Evolutionary conservation across 345 rosid genomes (phyloP).

Genomic region (Melastoma malabathricum): DNA sequence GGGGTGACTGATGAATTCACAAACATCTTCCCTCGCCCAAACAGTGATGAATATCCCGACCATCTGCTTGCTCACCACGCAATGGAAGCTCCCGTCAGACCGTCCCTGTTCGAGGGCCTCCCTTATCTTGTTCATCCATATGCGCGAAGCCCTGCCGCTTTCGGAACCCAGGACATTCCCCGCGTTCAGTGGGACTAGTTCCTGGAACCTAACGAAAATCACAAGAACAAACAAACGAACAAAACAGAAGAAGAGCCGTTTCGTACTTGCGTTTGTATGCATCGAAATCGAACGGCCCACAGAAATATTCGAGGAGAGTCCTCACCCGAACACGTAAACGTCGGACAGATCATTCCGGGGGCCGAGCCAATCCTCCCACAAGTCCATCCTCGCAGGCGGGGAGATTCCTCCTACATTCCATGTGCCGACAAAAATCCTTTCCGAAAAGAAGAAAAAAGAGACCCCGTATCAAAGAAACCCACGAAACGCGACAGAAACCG

Average conservation of each 20-base stretch:
- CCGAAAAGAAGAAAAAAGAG: background rate
- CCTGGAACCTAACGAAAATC: conserved; percentile 23
- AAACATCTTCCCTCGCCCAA: conserved; percentile 10
- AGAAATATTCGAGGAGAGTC: background rate
- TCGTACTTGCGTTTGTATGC: background rate
- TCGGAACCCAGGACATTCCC: conserved; percentile 21
- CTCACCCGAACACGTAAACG: conserved; percentile 28
- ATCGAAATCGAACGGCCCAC: background rate
- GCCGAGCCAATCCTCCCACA: conserved; percentile 17
- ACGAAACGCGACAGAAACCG: background rate
- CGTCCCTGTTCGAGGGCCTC: conserved; percentile 11
- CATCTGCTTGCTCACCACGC: conserved; percentile 16
- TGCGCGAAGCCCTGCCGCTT: conserved; percentile 9
- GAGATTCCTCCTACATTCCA: conserved; percentile 30
- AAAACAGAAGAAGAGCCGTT: too few species aligned
- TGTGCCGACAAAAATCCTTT: conserved; percentile 26
- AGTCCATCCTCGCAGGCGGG: conserved; percentile 15
- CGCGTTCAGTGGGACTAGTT: conserved; percentile 28
- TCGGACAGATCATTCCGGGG: conserved; percentile 9
- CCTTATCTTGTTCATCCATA: conserved; percentile 20
- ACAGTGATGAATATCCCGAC: conserved; percentile 15
- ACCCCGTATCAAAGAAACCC: background rate
- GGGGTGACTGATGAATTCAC: conserved; percentile 3
- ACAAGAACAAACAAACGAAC: background rate
- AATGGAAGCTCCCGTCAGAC: conserved; percentile 4